Percentiles rank a stretch among this genome's conserved stretches.
Evolutionary conservation across 2,329 filamentous ascomycete genomes (phyloP).

Genomic region (Ceratocystis ficicola): DNA sequence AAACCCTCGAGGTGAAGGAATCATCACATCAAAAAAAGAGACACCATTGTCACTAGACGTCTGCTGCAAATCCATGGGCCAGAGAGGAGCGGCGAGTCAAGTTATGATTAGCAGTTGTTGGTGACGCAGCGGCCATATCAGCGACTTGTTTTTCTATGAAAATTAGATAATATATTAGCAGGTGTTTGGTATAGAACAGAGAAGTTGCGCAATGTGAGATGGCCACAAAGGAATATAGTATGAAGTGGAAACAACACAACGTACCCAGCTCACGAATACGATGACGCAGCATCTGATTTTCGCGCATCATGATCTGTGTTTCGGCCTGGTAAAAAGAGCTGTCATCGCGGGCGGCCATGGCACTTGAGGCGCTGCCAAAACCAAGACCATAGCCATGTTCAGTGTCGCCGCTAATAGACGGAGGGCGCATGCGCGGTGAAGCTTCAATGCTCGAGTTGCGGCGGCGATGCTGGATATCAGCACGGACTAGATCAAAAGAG

Average conservation of each 20-base stretch:
- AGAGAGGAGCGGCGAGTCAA: slow-evolving; percentile 40
- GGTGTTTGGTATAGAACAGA: neutral
- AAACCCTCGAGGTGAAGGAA: too few species aligned
- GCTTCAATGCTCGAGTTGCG: slow-evolving; percentile 38
- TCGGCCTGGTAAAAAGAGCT: slow-evolving; percentile 72
- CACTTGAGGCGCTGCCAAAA: slow-evolving; percentile 22
- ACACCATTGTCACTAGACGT: neutral
- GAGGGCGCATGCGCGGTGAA: slow-evolving; percentile 44
- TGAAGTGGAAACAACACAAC: slow-evolving; percentile 23
- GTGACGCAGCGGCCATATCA: slow-evolving; percentile 30
- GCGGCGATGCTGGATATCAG: slow-evolving; percentile 43
- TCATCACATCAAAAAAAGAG: neutral
- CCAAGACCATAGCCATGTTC: slow-evolving; percentile 40
- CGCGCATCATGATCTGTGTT: slow-evolving; percentile 61
- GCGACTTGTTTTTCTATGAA: slow-evolving; percentile 40
- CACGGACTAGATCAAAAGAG: slow-evolving; percentile 47
- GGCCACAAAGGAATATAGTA: too few species aligned
- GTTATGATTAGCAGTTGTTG: slow-evolving; percentile 32
- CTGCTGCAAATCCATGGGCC: slow-evolving; percentile 27
- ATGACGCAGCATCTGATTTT: slow-evolving; percentile 72
- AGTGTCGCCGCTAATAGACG: slow-evolving; percentile 42
- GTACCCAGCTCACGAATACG: slow-evolving; percentile 61
- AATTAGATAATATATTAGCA: slow-evolving; percentile 23
- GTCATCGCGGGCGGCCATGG: slow-evolving; percentile 54
- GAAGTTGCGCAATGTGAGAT: neutral